These are phyloP conservation scores for Kwoniella heveanensis DNA, from an alignment of 768 basidiomycete genomes.

Conservation along the genomic window DNA sequence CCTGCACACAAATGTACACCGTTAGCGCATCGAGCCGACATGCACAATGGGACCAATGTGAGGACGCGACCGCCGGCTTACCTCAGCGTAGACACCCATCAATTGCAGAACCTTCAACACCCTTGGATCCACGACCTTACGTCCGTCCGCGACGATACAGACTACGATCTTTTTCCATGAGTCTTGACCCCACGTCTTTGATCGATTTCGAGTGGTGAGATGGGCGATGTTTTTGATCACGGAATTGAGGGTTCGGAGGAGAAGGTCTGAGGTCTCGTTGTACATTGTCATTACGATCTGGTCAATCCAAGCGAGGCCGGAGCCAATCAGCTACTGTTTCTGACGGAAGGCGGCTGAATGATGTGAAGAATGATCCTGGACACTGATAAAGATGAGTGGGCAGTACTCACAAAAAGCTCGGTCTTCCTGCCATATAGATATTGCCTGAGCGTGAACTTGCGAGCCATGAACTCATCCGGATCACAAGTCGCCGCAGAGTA, in stretches of 20 bases:
- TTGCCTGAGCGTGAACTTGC: slow-evolving; percentile 74
- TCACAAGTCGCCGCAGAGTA: slow-evolving; percentile 52
- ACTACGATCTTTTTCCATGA: slow-evolving; percentile 58
- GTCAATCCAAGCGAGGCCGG: background rate
- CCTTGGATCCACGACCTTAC: slow-evolving; percentile 55
- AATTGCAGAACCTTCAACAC: slow-evolving; percentile 85
- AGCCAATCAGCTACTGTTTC: background rate
- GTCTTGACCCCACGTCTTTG: slow-evolving; percentile 56
- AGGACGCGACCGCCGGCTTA: slow-evolving; percentile 10
- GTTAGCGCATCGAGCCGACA: slow-evolving; percentile 83
- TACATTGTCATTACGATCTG: slow-evolving; percentile 55
- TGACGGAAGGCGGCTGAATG: slow-evolving; percentile 59
- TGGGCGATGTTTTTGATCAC: slow-evolving; percentile 58
- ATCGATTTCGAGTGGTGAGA: slow-evolving; percentile 54
- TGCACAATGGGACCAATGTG: too few relatives aligned
- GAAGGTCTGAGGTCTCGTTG: slow-evolving; percentile 49
- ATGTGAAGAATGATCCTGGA: too few relatives aligned
- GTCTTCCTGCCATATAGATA: slow-evolving; percentile 65
- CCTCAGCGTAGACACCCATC: slow-evolving; percentile 58
- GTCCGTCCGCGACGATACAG: slow-evolving; percentile 57
- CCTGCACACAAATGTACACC: slow-evolving; percentile 70
- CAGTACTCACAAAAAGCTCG: slow-evolving; percentile 47
- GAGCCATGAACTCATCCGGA: slow-evolving; percentile 60
- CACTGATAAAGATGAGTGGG: slow-evolving; percentile 76
- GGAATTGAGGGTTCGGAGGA: slow-evolving; percentile 49